phyloP scores from a whole-genome alignment of 202 grass and related monocot genomes.

The Carex arenaria region DNA sequence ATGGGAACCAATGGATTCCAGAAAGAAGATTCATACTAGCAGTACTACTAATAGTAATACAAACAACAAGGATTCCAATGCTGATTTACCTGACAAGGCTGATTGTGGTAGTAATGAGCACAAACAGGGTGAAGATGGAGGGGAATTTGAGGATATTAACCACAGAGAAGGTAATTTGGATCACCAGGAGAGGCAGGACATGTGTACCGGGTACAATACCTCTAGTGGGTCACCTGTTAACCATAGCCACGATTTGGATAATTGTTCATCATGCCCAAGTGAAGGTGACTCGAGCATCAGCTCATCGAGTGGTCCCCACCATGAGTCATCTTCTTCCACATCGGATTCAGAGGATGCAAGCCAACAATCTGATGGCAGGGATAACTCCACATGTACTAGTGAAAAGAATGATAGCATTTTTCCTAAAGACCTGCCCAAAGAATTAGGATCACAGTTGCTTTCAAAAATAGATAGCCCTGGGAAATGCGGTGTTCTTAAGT shows the following conservation, averaged over 20 bases:
- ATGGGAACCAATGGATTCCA: conserved; percentile 74
- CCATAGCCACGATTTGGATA: conserved; percentile 43
- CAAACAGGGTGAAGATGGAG: conserved; percentile 3
- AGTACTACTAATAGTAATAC: conserved; percentile 26
- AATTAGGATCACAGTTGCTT: conserved; percentile 41
- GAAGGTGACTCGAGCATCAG: conserved; percentile 79
- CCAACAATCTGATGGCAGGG: conserved; percentile 38
- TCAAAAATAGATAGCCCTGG: neutral
- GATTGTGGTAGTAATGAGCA: conserved; percentile 17
- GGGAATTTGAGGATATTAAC: neutral
- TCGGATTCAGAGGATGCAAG: conserved; percentile 79
- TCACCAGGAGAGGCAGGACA: neutral
- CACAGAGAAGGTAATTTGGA: conserved; percentile 5
- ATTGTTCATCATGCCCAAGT: conserved; percentile 60
- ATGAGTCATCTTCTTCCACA: conserved; percentile 59
- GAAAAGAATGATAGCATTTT: conserved; percentile 39
- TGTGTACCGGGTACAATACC: neutral
- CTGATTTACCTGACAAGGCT: conserved; percentile 25
- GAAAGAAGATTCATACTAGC: conserved; percentile 42
- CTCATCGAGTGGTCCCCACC: conserved; percentile 58
- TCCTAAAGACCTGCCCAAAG: conserved; percentile 31
- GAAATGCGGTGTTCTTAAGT: conserved; percentile 4
- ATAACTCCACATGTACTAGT: conserved; percentile 6
- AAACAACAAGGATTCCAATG: conserved; percentile 18
- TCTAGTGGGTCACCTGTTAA: conserved; percentile 15